Evolutionary conservation across 805 yeast species (phyloP).

Genomic region (Yarrowia deformans): DNA sequence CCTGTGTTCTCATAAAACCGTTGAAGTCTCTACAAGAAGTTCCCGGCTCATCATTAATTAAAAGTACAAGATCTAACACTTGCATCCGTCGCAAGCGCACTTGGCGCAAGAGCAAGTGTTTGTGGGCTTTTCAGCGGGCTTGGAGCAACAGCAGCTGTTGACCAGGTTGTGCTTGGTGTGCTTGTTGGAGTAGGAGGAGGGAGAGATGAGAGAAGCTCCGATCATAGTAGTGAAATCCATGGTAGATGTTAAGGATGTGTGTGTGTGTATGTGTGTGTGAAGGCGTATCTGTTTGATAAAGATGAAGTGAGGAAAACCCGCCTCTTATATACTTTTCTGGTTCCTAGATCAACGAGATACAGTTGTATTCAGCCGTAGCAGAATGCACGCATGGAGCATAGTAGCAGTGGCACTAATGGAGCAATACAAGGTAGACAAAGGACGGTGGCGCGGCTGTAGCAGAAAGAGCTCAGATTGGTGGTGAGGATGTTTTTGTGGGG

Average conservation of each 20-base stretch:
- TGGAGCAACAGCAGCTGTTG: constrained; percentile 8
- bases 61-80: not conserved
- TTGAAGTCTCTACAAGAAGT: too few relatives aligned
- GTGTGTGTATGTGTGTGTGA: not conserved
- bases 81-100: not conserved
- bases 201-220: not conserved
- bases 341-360: not conserved
- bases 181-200: not conserved
- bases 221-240: constrained; percentile 7
- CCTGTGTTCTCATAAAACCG: too few relatives aligned
- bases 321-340: not conserved
- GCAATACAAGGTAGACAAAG: not conserved
- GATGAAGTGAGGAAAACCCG: not conserved
- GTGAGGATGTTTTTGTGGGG: not conserved
- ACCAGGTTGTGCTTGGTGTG: constrained; percentile 1
- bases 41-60: too few relatives aligned
- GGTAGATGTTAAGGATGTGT: too few relatives aligned
- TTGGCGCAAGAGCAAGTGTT: not conserved
- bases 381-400: not conserved
- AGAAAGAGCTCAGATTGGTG: not conserved
- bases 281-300: not conserved
- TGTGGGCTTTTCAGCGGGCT: not conserved
- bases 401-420: not conserved
- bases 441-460: not conserved
- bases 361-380: constrained; percentile 8